Percentiles rank a stretch among this genome's conserved stretches.
Conservation (phyloP, 2,329 filamentous ascomycete species). For the Phialocephala subalpina region DNA sequence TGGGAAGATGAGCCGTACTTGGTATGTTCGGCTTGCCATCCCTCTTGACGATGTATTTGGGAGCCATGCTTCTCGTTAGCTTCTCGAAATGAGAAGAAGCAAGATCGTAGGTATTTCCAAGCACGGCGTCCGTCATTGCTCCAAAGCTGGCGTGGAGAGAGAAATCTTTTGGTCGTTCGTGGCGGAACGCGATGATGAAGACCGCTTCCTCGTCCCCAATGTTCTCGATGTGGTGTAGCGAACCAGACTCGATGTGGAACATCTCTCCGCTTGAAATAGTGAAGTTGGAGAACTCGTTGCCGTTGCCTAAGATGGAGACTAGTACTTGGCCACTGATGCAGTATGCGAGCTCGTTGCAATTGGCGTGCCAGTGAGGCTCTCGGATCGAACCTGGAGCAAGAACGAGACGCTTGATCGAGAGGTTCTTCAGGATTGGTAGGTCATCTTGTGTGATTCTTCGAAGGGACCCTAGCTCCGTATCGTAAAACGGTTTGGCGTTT, state of each 20-base stretch:
- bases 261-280: background rate
- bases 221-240: background rate
- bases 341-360: background rate
- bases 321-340: background rate
- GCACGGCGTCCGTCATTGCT: background rate
- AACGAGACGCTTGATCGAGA: background rate
- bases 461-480: background rate
- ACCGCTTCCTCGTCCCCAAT: background rate
- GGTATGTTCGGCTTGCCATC: background rate
- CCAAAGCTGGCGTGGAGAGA: constrained; percentile 1
- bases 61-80: background rate
- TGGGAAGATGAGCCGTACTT: background rate
- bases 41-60: constrained; percentile 5
- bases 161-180: background rate
- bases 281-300: constrained; percentile 6
- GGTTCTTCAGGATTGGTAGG: background rate
- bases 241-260: constrained; percentile 2
- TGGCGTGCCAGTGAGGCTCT: constrained; percentile 6
- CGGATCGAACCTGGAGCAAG: background rate
- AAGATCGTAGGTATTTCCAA: constrained; percentile 1
- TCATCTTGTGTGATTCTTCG: constrained; percentile 1
- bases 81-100: background rate
- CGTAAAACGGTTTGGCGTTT: background rate
- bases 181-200: background rate
- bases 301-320: background rate